These are phyloP conservation scores for Pestalotiopsis sp. DNA, from an alignment of 2,329 filamentous ascomycete genomes.

Conservation along the genomic window DNA sequence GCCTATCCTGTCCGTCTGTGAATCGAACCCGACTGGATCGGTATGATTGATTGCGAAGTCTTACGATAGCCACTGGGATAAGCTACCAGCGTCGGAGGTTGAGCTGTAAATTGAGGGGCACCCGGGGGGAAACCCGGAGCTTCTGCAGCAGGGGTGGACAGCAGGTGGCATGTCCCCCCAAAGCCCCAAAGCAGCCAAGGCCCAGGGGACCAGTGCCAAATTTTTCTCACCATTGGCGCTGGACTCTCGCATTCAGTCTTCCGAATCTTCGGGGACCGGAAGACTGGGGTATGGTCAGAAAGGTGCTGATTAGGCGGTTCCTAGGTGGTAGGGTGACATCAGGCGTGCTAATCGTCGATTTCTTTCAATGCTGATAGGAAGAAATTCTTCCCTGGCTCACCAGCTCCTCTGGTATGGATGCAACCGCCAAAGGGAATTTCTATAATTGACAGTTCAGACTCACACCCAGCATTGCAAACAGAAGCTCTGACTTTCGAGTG, in stretches of 20 bases:
- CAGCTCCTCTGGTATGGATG: not conserved
- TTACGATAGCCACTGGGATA: conserved; percentile 1
- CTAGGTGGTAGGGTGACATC: not conserved
- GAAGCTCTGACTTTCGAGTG: not conserved
- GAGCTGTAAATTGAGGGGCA: not conserved
- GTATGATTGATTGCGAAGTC: not conserved
- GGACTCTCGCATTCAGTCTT: not conserved
- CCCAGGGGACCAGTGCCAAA: not conserved
- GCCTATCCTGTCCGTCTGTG: not conserved
- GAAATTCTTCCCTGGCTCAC: not conserved
- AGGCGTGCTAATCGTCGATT: not conserved
- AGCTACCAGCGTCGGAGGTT: conserved; percentile 7
- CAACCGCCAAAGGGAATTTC: too few species aligned
- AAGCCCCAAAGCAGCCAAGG: not conserved
- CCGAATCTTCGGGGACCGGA: not conserved
- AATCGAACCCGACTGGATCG: not conserved
- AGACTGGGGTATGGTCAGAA: not conserved
- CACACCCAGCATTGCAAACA: not conserved
- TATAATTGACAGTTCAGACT: too few species aligned
- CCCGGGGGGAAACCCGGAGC: not conserved
- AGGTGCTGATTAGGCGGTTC: not conserved
- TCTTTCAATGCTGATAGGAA: not conserved
- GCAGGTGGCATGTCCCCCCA: not conserved
- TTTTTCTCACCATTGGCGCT: not conserved
- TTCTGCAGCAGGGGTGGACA: not conserved